Evolutionary conservation across 768 basidiomycete genomes (phyloP).

Genomic region (Tricholoma furcatifolium): DNA sequence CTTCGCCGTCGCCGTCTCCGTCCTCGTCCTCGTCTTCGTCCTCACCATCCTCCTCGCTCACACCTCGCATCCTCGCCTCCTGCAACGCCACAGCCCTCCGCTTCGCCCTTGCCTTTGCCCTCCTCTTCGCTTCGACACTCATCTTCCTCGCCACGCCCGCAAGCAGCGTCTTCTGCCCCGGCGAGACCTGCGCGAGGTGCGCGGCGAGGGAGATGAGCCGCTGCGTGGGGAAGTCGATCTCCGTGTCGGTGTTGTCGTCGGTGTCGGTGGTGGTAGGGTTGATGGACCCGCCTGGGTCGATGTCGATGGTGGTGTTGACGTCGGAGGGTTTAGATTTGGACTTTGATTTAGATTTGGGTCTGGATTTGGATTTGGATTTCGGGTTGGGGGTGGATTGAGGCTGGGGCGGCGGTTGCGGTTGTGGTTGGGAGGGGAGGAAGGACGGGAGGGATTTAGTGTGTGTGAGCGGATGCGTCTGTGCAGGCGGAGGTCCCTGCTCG

Average conservation of each 20-base stretch:
- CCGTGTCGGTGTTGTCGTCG: neutral
- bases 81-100: neutral
- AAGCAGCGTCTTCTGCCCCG: conserved; percentile 9
- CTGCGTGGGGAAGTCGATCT: neutral
- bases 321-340: too few species aligned
- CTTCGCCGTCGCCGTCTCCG: conserved; percentile 22
- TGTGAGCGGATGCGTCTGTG: neutral
- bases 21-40: conserved; percentile 6
- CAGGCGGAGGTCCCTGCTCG: too few species aligned
- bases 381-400: too few species aligned
- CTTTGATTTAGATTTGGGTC: too few species aligned
- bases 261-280: neutral
- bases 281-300: neutral
- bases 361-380: too few species aligned
- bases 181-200: conserved; percentile 8
- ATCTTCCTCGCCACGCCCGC: conserved; percentile 14
- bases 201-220: conserved; percentile 9
- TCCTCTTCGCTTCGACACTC: conserved; percentile 2
- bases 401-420: too few species aligned
- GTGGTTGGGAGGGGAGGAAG: neutral
- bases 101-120: neutral
- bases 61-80: neutral
- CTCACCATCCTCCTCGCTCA: conserved; percentile 7
- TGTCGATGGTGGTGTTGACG: too few species aligned
- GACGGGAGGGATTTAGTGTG: conserved; percentile 5